Conservation (phyloP, 768 basidiomycete species). For the Amanita subjunquillea region DNA sequence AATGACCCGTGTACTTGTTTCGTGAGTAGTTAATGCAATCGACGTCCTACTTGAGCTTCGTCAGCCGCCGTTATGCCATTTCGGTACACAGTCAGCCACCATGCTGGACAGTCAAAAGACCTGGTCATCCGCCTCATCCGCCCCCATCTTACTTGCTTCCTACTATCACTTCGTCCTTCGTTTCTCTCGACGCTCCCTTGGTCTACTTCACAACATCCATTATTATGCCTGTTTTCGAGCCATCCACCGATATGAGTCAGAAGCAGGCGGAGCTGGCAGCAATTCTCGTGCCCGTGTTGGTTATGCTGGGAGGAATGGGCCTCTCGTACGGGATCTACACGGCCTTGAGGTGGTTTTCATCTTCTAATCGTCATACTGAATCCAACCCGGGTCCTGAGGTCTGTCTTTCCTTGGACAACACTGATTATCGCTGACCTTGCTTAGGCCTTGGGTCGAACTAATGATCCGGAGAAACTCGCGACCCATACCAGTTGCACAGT, state of each 20-base stretch:
- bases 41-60: background rate
- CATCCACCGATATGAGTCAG: background rate
- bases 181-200: background rate
- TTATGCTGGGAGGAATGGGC: slow-evolving; percentile 3
- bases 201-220: background rate
- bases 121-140: background rate
- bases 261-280: background rate
- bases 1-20: background rate
- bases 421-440: background rate
- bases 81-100: background rate
- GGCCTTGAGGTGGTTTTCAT: slow-evolving; percentile 1
- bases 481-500: background rate
- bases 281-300: background rate
- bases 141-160: background rate
- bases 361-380: background rate
- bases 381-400: background rate
- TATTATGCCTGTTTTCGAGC: slow-evolving; percentile 2
- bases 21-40: background rate
- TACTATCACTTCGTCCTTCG: background rate
- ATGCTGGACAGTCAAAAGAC: background rate
- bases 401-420: background rate
- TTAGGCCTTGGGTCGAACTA: background rate
- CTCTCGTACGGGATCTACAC: slow-evolving; percentile 4
- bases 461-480: background rate
- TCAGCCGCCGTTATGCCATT: background rate